Percentiles rank a stretch among this genome's conserved stretches.
phyloP scores from a whole-genome alignment of 306 rosid genomes.

The Sindora glabra region DNA sequence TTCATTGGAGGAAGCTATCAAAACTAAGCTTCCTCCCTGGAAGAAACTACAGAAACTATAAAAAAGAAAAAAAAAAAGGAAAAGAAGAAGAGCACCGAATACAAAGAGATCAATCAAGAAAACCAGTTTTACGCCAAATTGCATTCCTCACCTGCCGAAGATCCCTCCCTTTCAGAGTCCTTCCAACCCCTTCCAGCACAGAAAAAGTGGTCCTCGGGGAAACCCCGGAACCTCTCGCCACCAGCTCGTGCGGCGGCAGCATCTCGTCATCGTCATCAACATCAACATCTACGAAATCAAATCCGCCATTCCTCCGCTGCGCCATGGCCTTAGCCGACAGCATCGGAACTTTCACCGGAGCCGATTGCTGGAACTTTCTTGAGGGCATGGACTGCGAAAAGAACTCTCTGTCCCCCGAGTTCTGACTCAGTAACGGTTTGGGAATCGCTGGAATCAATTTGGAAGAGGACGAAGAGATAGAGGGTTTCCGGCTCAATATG shows the following conservation, averaged over 20 bases:
- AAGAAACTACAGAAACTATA: background rate
- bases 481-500: conserved; percentile 34
- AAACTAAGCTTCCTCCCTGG: conserved; percentile 17
- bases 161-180: conserved; percentile 90
- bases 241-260: conserved; percentile 81
- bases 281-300: conserved; percentile 21
- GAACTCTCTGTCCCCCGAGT: conserved; percentile 12
- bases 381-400: conserved; percentile 39
- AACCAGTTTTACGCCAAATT: conserved; percentile 74
- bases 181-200: conserved; percentile 80
- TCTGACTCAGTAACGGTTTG: conserved; percentile 32
- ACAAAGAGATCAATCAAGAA: conserved; percentile 44
- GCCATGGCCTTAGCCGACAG: conserved; percentile 23
- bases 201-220: conserved; percentile 70
- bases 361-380: conserved; percentile 58
- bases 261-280: conserved; percentile 42
- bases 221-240: conserved; percentile 53
- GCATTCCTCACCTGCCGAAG: conserved; percentile 87
- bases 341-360: conserved; percentile 70
- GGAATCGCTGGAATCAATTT: conserved; percentile 48
- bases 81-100: background rate
- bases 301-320: conserved; percentile 18
- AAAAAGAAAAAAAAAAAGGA: too few relatives aligned
- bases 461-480: conserved; percentile 28
- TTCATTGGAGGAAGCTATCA: background rate